Evolutionary conservation across 305 asterid species (phyloP).

Genomic region (Fraxinus nigra): DNA sequence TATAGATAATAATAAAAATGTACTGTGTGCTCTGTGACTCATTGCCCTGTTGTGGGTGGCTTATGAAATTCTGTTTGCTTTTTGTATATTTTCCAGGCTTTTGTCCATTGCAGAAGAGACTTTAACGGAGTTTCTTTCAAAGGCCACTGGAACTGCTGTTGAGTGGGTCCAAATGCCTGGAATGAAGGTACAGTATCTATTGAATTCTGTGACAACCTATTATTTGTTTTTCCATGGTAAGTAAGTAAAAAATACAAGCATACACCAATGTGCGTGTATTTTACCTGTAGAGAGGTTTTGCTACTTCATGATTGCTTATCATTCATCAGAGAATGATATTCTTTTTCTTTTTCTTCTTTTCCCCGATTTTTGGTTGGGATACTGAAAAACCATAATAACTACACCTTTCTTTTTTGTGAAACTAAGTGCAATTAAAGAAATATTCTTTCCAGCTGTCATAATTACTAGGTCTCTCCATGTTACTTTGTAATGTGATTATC

Average conservation of each 20-base stretch:
- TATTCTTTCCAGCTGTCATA: not conserved
- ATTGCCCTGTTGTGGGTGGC: constrained; percentile 26
- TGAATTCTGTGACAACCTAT: constrained; percentile 6
- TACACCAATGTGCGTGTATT: not conserved
- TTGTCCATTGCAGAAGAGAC: constrained; percentile 59
- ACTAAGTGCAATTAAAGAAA: not conserved
- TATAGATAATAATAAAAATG: constrained; percentile 16
- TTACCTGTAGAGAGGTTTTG: not conserved
- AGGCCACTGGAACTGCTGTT: constrained; percentile 98
- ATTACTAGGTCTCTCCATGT: not conserved
- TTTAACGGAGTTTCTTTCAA: constrained; percentile 81
- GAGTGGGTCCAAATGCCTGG: constrained; percentile 99
- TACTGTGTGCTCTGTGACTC: constrained; percentile 20
- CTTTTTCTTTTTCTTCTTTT: not conserved
- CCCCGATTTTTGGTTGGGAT: not conserved
- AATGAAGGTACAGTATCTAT: constrained; percentile 66
- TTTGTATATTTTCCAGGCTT: constrained; percentile 39
- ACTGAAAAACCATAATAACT: not conserved
- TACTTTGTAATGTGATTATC: not conserved
- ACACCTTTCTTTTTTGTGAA: not conserved
- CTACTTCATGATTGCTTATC: not conserved
- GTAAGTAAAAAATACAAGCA: not conserved
- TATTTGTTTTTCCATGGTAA: not conserved
- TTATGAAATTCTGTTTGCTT: constrained; percentile 30
- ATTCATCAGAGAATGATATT: not conserved